A percentile compares a stretch with the other conserved stretches of the same genome.
These are phyloP conservation scores for Neonothopanus nambi DNA, from an alignment of 1,284 basidiomycete genomes.

Conservation along the genomic window DNA sequence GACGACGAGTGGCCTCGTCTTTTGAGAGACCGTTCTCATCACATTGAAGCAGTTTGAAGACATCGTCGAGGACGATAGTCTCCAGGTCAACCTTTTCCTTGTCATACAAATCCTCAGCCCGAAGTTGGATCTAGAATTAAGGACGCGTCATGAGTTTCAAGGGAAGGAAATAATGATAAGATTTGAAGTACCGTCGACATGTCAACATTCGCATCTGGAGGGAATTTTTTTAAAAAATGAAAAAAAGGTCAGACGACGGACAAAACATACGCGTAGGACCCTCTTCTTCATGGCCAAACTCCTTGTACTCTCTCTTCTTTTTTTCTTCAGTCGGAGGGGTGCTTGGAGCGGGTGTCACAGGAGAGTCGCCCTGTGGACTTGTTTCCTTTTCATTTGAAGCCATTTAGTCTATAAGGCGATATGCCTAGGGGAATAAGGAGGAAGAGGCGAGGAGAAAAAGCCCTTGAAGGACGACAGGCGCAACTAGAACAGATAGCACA, in stretches of 20 bases:
- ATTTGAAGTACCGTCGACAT: slow-evolving; percentile 59
- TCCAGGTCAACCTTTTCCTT: slow-evolving; percentile 99
- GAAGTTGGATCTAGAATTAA: slow-evolving; percentile 75
- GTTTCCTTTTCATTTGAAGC: slow-evolving; percentile 61
- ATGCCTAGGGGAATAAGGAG: slow-evolving; percentile 6
- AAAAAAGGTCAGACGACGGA: slow-evolving; percentile 13
- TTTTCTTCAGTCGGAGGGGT: slow-evolving; percentile 57
- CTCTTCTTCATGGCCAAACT: slow-evolving; percentile 79
- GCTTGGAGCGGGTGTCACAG: slow-evolving; percentile 22
- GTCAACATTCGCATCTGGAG: slow-evolving; percentile 80
- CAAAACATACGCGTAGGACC: slow-evolving; percentile 67
- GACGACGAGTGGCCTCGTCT: slow-evolving; percentile 81
- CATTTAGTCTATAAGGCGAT: slow-evolving; percentile 28
- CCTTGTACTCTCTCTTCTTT: slow-evolving; percentile 91
- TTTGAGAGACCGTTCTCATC: slow-evolving; percentile 76
- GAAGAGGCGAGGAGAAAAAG: slow-evolving; percentile 14
- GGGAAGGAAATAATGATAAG: slow-evolving; percentile 8
- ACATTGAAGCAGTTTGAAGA: slow-evolving; percentile 94
- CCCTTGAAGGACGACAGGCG: slow-evolving; percentile 14
- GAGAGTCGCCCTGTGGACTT: slow-evolving; percentile 48
- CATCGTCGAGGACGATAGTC: slow-evolving; percentile 95
- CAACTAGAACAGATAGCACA: slow-evolving; percentile 4
- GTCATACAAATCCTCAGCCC: slow-evolving; percentile 94
- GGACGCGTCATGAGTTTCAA: slow-evolving; percentile 11
- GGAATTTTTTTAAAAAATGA: slow-evolving; percentile 3